Base-by-base conservation (phyloP, 2,329 filamentous ascomycete genomes). In the Phaeosphaeria sp. region DNA sequence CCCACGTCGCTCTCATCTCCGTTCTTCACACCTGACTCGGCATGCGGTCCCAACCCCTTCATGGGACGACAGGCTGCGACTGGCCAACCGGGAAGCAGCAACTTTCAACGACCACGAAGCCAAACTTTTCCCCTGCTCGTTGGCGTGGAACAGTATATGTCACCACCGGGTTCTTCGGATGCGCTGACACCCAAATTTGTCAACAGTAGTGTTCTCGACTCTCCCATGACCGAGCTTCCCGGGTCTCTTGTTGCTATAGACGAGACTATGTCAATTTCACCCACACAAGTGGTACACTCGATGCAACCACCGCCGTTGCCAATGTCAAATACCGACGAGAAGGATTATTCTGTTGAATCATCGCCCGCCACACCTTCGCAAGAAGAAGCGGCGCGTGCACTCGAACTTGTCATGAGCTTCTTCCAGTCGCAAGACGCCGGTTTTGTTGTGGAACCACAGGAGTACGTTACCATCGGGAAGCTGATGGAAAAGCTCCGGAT, bases 401-500 rank as follows among this genome's bases (percentile, higher is more conserved):
- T 96, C 4, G 89, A 94, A 68, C 88, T 93, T 2, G 86, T 97
- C 20, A 85, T 96, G 74, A 89, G 80, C 59, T 97, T 94, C 72
- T 90, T 97, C 74, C 86, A 92, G 67, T 88, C 88, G 59, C 86
- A 90, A 65, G 87, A 88, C 0, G 81, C 77, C 21, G 89, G 88
- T 1, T 85, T 92, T 30, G 86, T 91, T 17, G 87, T 91, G 17
- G 91, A 95, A 70, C 86, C 92, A 47, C 85, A 86, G 67, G 93
- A 97, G 62, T 93, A 90, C 73, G 77, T 91, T 63, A 87, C 88
- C 2, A 88, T 97, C 48, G 84, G 92, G 18, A 92, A 92, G 73
- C 80, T 97, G 63, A 94, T 93, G 74, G 90, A 96, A 76, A 96
- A 94, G 77, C 83, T 97, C 27, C 88, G 91, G 59, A 81, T 96